These are phyloP conservation scores for Choiromyces venosus DNA, from an alignment of 495 filamentous ascomycete species.

Conservation along the genomic window DNA sequence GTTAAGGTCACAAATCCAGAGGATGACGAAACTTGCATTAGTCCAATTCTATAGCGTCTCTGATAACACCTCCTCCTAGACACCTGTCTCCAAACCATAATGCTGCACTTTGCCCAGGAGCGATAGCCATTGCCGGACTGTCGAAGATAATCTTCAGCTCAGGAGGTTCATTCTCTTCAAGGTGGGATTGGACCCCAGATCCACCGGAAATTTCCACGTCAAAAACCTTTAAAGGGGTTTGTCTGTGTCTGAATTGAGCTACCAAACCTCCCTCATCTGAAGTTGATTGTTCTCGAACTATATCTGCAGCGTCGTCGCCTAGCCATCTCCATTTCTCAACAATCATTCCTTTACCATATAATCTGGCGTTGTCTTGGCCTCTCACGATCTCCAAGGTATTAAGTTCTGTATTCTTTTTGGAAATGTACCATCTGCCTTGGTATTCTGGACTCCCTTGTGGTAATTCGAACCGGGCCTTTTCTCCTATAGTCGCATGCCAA, in stretches of 20 bases:
- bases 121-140: slow-evolving; percentile 32
- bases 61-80: slow-evolving; percentile 38
- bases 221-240: slow-evolving; percentile 30
- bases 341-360: slow-evolving; percentile 39
- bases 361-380: slow-evolving; percentile 35
- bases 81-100: slow-evolving; percentile 39
- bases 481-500: slow-evolving; percentile 40
- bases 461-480: slow-evolving; percentile 35
- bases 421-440: slow-evolving; percentile 38
- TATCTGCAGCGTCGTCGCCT: slow-evolving; percentile 31
- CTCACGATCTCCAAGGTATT: slow-evolving; percentile 39
- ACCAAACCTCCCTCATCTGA: slow-evolving; percentile 22
- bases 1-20: background rate
- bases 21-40: slow-evolving; percentile 1
- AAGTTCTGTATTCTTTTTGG: slow-evolving; percentile 29
- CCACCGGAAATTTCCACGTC: slow-evolving; percentile 11
- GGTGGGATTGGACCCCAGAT: background rate
- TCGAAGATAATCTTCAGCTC: slow-evolving; percentile 34
- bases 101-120: slow-evolving; percentile 38
- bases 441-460: slow-evolving; percentile 33
- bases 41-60: slow-evolving; percentile 25
- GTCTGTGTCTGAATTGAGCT: slow-evolving; percentile 38
- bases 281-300: slow-evolving; percentile 10
- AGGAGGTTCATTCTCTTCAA: background rate
- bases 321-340: slow-evolving; percentile 38